Base-by-base conservation (phyloP, 495 filamentous ascomycete species). In the Aspergillus incahuasiensis region DNA sequence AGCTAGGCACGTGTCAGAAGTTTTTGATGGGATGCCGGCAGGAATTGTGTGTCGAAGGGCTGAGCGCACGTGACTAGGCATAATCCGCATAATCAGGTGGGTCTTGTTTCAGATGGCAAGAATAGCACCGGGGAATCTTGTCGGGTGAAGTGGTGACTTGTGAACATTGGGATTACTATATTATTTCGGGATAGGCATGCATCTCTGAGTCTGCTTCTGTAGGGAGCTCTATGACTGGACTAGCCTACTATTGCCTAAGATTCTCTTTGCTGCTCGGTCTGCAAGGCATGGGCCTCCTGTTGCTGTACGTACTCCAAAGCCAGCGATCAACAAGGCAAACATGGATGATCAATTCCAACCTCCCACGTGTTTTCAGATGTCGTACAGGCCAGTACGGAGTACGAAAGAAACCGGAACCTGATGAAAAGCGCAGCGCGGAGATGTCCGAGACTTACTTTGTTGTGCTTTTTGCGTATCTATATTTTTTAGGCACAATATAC, bases 91-190 rank as follows among this genome's bases (percentile, higher is more conserved):
- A 43, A 40, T 35, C 40, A 52, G 48, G 39, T 48, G 55, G 51
- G 40, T 46, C 40, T 42, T 57, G 59, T 62, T 62, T 62, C 59
- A 61, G 49, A 40, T 40, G 2, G 9, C 13, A 18, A 18, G n/a
- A 40, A 40, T 40, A 18, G 25, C 25, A 28, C 8, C 3, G 8
- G 8, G 25, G 4, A 28, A 28, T 8, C 25, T 28, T 28, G 25
- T n/a, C n/a, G n/a, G n/a, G n/a, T n/a, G n/a, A n/a, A n/a, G n/a
- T n/a, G n/a, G n/a, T n/a, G n/a, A n/a, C n/a, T n/a, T n/a, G n/a
- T n/a, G n/a, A n/a, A n/a, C n/a, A n/a, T n/a, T n/a, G n/a, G n/a
- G n/a, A n/a, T n/a, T n/a, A n/a, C n/a, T n/a, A n/a, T n/a, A n/a
- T n/a, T n/a, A n/a, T n/a, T n/a, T n/a, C n/a, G n/a, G n/a, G n/a